Base-by-base conservation (phyloP, 352 stramenopile species). In the Pythium chondricola region DNA sequence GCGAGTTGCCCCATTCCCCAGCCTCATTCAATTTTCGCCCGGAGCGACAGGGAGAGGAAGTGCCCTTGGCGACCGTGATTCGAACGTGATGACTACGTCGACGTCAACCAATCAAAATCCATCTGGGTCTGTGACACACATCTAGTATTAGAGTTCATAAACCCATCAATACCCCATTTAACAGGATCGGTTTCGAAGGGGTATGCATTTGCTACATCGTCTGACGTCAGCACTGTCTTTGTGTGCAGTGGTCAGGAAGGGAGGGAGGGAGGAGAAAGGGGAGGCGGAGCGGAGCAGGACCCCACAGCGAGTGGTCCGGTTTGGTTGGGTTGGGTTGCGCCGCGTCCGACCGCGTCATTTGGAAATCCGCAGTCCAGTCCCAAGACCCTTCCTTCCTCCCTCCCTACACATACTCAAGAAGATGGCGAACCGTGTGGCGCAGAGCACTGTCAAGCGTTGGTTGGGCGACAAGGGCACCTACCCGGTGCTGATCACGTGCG, bases 381-480 rank as follows among this genome's bases (percentile, higher is more conserved):
- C 63, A 58, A 65, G 44, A 32, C 56, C 42, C 37, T 39, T 48
- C 26, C 43, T 32, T 21, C 29, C 32, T 38, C 32, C 16, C 18
- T 13, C 10, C 25, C 11, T 33, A 7, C n/a, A 8, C 17, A 16
- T 9, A 52, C 18, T 27, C 10, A 29, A 58, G 61, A 82, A 73
- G 51, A 85, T 77, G 67, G 56, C 63, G 47, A 58, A 49, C 40
- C 70, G 71, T 68, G 57, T 62, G 52, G 58, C 68, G 52, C 55
- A 79, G 55, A 79, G 61, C 16, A 57, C 69, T 59, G 54, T 65
- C 41, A 77, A 84, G 67, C 72, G 63, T 53, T 90, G 79, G 79
- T 61, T 90, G 49, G 79, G 79, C 33, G 79, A 90, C 61, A 76
- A 80, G 49, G 71, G 69, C 57, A 86, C 79, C 43, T 90, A 81